Base-by-base conservation (phyloP, 1,284 basidiomycete species). In the Leccinum pachyderme region DNA sequence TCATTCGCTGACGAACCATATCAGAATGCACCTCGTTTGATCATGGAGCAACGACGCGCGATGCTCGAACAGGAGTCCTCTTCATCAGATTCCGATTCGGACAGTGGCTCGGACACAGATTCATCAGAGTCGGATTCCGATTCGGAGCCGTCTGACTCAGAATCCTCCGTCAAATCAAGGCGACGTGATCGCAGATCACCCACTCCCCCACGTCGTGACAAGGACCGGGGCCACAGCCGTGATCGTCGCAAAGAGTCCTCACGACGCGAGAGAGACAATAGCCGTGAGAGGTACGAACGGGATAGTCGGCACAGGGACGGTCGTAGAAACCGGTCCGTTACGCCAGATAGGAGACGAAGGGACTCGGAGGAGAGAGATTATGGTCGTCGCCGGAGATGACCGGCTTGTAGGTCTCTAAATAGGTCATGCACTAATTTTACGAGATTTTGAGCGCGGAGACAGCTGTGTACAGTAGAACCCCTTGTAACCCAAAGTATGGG, bases 21-120 rank as follows among this genome's bases (percentile, higher is more conserved):
- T 41, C 53, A 95, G 89, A 95, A 95, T 63, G 94, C 94, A 2
- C 95, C 95, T 5, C 85, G 87, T 56, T 69, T 96, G 37, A 90
- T 97, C 60, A 89, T 96, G 82, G 94, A 95, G 67, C 94, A 98
- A 73, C 87, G 93, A 15, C 88, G 92, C 37, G 89, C 89, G 1
- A 84, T 89, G 78, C 78, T 90, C 35, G 91, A 89, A 67, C 84
- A 82, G 39, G 84, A 84, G 60, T 84, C 86, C 0, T 88, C 84
- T 1, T 85, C 83, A 2, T 84, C 84, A 0, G 80, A 81, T 55
- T 75, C 76, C 5, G 75, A 75, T 45, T 71, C 69, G 0, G 75
- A 77, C 27, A 68, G 71, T 8, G 57, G 57, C 51, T 74, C 72
- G 0, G 69, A 73, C 44, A 68, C 73, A 1, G 71, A 71, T 32